Percentiles rank a stretch among this genome's conserved stretches.
These are phyloP conservation scores for Citrullus mucosospermus DNA, from an alignment of 306 rosid species.

Conservation along the genomic window DNA sequence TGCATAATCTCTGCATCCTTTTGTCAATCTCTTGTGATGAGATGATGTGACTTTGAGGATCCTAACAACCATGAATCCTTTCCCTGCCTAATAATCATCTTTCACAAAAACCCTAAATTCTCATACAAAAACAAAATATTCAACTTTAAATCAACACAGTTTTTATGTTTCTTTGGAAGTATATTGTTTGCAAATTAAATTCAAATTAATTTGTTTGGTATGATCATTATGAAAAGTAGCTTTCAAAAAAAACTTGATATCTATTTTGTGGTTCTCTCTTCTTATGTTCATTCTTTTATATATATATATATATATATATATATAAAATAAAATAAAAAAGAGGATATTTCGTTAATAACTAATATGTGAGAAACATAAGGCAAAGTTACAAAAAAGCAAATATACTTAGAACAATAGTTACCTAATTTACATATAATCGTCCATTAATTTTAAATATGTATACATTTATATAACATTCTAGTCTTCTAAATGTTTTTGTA, in stretches of 20 bases:
- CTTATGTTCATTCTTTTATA: too few relatives aligned
- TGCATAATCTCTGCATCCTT: neutral
- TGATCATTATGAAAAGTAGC: neutral
- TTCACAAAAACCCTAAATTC: neutral
- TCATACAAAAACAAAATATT: neutral
- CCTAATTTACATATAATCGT: too few relatives aligned
- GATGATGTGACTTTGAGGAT: constrained; percentile 1
- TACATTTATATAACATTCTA: too few relatives aligned
- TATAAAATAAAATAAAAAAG: too few relatives aligned
- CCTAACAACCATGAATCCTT: neutral
- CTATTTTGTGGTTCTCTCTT: neutral
- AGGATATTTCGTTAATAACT: too few relatives aligned
- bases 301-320: too few relatives aligned
- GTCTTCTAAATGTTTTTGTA: too few relatives aligned
- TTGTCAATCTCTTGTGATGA: neutral
- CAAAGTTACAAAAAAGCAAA: too few relatives aligned
- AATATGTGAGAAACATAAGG: too few relatives aligned
- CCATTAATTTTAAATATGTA: too few relatives aligned
- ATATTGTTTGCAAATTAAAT: neutral
- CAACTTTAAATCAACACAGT: neutral
- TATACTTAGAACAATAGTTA: too few relatives aligned
- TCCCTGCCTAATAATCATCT: neutral
- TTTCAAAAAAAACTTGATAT: neutral
- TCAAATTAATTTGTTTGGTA: neutral
- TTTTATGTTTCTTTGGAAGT: neutral